A percentile compares a stretch with the other conserved stretches of the same genome.
These are phyloP conservation scores for Starmerella geochares DNA, from an alignment of 805 yeast species.

Conservation along the genomic window DNA sequence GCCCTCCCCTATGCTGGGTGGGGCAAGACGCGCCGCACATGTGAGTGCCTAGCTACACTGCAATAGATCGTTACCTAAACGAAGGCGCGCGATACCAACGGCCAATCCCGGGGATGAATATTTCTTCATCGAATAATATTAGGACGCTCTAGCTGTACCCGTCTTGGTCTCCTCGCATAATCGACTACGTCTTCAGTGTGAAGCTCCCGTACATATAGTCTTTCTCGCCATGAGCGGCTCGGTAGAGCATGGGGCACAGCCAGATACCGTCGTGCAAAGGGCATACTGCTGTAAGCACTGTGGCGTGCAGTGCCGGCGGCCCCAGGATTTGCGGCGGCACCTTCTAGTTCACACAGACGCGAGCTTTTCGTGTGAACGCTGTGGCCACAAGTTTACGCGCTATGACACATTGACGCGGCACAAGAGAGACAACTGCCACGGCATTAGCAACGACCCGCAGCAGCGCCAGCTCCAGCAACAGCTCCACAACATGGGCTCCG, in stretches of 20 bases:
- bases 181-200: neutral
- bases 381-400: conserved; percentile 59
- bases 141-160: neutral
- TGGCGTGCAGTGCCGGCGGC: conserved; percentile 51
- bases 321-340: conserved; percentile 69
- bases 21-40: conserved; percentile 11
- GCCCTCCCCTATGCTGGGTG: conserved; percentile 3
- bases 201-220: neutral
- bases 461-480: neutral
- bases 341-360: conserved; percentile 55
- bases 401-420: conserved; percentile 70
- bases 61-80: conserved; percentile 9
- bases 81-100: conserved; percentile 6
- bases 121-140: conserved; percentile 4
- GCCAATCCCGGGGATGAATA: conserved; percentile 7
- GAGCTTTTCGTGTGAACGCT: conserved; percentile 40
- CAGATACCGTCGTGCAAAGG: conserved; percentile 13
- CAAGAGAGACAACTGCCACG: conserved; percentile 37
- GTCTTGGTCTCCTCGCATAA: neutral
- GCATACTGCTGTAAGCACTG: conserved; percentile 45
- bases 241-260: conserved; percentile 12
- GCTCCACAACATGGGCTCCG: neutral
- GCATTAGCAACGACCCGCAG: conserved; percentile 19
- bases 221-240: conserved; percentile 6
- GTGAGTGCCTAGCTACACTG: conserved; percentile 2